These are phyloP conservation scores for Achlya hypogyna DNA, from an alignment of 352 stramenopile genomes.

Conservation along the genomic window DNA sequence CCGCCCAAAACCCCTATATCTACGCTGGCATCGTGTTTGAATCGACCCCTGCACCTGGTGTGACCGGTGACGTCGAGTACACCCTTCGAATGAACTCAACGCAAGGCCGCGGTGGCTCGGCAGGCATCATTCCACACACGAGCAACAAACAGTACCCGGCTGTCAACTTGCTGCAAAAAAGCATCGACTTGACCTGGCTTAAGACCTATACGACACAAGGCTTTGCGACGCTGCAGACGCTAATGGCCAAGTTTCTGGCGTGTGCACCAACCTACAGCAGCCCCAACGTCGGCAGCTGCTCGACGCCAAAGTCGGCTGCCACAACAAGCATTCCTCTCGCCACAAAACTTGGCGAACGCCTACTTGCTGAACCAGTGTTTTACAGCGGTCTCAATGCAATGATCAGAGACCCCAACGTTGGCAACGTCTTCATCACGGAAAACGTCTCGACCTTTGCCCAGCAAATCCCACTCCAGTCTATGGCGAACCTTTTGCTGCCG, in stretches of 20 bases:
- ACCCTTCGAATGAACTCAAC: constrained; percentile 43
- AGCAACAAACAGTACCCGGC: background rate
- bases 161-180: background rate
- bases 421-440: constrained; percentile 28
- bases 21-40: constrained; percentile 43
- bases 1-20: constrained; percentile 24
- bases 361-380: background rate
- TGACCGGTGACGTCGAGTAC: constrained; percentile 36
- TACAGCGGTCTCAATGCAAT: background rate
- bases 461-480: background rate
- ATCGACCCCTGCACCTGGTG: constrained; percentile 27
- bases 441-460: constrained; percentile 28
- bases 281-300: background rate
- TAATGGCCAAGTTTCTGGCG: constrained; percentile 29
- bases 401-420: background rate
- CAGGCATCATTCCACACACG: constrained; percentile 3
- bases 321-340: background rate
- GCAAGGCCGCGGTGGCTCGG: constrained; percentile 13
- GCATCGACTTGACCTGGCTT: background rate
- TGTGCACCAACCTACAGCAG: background rate
- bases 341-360: background rate
- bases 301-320: background rate
- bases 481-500: constrained; percentile 29
- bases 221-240: constrained; percentile 26
- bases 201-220: background rate